Base-by-base conservation (phyloP, 805 yeast genomes). In the Wickerhamomyces chambardii region DNA sequence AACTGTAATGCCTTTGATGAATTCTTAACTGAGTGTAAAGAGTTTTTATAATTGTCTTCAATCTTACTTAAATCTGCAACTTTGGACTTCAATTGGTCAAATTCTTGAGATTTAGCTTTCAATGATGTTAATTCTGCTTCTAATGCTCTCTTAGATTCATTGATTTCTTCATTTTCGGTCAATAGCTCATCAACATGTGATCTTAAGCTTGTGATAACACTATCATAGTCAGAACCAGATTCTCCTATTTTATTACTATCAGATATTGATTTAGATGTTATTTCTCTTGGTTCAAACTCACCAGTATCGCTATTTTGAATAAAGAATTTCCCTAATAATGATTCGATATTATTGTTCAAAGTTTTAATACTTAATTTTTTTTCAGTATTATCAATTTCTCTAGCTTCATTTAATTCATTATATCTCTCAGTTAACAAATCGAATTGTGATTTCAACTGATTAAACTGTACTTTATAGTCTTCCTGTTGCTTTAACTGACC, bases 1-100 rank as follows among this genome's bases (percentile, higher is more conserved):
- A 78, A 50, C 32, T 74, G 74, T 36, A 87, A 66, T 0, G 95
- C 95, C 42, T 70, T 73, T 37, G 81, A 78, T 12, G 90, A 78
- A 52, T 78, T 84, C 45, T 74, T 75, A 24, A 84, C 79, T 17
- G 85, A 75, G 42, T 74, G 76, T 36, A 84, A 57, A 1, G 92
- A 82, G 47, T 78, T 76, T 42, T 73, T 73, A 59, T 84, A 85
- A 49, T 81, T 79, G 6, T 63, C 70, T 55, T 85, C 90, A 34
- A 70, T 57, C 22, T 61, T 53, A 15, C 55, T 43, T 32, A 75
- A 50, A 22, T 63, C 65, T 15, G 39, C 38, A 31, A 62, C 48
- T 37, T 59, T 61, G 1, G 45, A 35, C 25, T 51, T 50, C 36
- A 52, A 39, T 35, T 36, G 40, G 39, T 31, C 28, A 7, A 34